A percentile compares a stretch with the other conserved stretches of the same genome.
These are phyloP conservation scores for Psilocybe cubensis DNA, from an alignment of 768 basidiomycete genomes.

Conservation along the genomic window DNA sequence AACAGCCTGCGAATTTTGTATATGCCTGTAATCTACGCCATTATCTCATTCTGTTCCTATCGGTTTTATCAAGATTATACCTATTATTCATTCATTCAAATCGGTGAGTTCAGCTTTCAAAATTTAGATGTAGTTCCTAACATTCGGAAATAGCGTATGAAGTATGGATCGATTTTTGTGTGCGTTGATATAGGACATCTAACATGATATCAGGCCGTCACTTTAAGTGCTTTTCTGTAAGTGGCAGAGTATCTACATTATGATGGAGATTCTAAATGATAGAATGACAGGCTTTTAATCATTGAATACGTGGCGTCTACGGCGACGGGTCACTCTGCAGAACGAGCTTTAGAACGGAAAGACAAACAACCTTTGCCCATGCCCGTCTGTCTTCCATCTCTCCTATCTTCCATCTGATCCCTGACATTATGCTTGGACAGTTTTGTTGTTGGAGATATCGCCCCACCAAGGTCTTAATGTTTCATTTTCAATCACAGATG, in stretches of 20 bases:
- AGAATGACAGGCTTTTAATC: constrained; percentile 64
- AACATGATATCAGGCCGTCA: constrained; percentile 59
- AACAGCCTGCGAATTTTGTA: constrained; percentile 76
- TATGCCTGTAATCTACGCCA: constrained; percentile 82
- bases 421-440: constrained; percentile 34
- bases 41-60: constrained; percentile 87
- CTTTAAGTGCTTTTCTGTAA: constrained; percentile 85
- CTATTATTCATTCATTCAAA: constrained; percentile 49
- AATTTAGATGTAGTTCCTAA: constrained; percentile 7
- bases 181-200: background rate
- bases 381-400: constrained; percentile 42
- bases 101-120: constrained; percentile 30
- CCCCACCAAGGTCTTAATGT: constrained; percentile 65
- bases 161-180: constrained; percentile 40
- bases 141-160: constrained; percentile 58
- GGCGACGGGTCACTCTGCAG: constrained; percentile 60
- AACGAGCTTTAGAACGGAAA: constrained; percentile 75
- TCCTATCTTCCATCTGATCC: background rate
- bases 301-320: constrained; percentile 85
- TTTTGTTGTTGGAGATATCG: constrained; percentile 84
- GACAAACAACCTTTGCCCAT: constrained; percentile 76
- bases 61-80: constrained; percentile 81
- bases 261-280: background rate
- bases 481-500: background rate
- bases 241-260: constrained; percentile 32